These are phyloP conservation scores for Calonectria naviculata DNA, from an alignment of 2,329 filamentous ascomycete genomes.

Conservation along the genomic window DNA sequence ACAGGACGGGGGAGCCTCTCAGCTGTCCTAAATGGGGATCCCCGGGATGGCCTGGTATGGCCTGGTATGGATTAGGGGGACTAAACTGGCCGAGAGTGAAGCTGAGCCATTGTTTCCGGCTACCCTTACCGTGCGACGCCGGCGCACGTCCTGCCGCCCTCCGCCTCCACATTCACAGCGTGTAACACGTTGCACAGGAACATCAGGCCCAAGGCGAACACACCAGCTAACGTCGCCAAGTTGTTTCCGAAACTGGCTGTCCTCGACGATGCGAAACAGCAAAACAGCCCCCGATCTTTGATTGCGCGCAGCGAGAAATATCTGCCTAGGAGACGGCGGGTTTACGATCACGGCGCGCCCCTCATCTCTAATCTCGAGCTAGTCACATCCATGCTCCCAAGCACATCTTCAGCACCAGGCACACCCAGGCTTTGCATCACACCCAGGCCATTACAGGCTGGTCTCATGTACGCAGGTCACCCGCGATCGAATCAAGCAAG, in stretches of 20 bases:
- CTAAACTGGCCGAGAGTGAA: slow-evolving; percentile 20
- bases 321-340: neutral
- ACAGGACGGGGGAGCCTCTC: neutral
- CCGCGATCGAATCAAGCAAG: neutral
- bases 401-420: neutral
- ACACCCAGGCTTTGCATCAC: neutral
- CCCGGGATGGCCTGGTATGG: neutral
- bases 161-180: neutral
- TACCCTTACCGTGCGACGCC: neutral
- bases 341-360: neutral
- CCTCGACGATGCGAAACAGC: neutral
- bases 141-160: slow-evolving; percentile 2
- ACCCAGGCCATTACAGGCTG: neutral
- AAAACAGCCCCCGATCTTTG: neutral
- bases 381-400: neutral
- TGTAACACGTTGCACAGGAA: neutral
- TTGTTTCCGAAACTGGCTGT: neutral
- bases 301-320: neutral
- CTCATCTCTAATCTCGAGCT: neutral
- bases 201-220: neutral
- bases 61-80: neutral
- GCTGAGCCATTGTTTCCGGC: slow-evolving; percentile 1
- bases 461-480: neutral
- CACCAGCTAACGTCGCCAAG: neutral
- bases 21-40: neutral